A percentile compares a stretch with the other conserved stretches of the same genome.
These are phyloP conservation scores for Synchytrium microbalum DNA, from an alignment of 371 early-diverging fungal species.

Conservation along the genomic window DNA sequence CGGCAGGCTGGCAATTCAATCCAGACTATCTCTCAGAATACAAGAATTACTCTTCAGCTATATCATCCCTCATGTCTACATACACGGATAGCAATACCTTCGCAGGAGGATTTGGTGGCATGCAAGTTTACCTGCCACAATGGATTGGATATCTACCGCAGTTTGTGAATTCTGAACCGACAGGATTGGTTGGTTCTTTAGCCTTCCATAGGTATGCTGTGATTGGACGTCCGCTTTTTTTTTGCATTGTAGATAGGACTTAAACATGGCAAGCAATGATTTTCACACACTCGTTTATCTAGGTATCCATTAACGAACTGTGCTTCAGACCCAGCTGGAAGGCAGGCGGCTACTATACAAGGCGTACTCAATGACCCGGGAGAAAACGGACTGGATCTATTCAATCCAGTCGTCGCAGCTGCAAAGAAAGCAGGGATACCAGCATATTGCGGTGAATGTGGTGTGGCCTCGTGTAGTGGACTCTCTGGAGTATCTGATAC, in stretches of 20 bases:
- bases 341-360: neutral
- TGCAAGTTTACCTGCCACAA: neutral
- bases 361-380: neutral
- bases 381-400: neutral
- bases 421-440: neutral
- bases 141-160: neutral
- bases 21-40: neutral
- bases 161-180: neutral
- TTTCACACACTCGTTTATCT: too few species aligned
- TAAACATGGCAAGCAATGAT: too few species aligned
- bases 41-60: neutral
- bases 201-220: neutral
- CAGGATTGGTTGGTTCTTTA: neutral
- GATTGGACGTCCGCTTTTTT: too few species aligned
- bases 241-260: too few species aligned
- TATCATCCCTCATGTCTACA: neutral
- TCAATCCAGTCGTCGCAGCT: neutral
- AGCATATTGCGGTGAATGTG: conserved; percentile 14
- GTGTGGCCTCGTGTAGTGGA: conserved; percentile 13
- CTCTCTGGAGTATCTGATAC: conserved; percentile 12
- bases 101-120: neutral
- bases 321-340: neutral
- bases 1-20: neutral
- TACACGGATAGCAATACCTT: neutral
- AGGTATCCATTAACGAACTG: neutral